Conservation (phyloP, 768 basidiomycete species). For the Rhodotorula kratochvilovae region DNA sequence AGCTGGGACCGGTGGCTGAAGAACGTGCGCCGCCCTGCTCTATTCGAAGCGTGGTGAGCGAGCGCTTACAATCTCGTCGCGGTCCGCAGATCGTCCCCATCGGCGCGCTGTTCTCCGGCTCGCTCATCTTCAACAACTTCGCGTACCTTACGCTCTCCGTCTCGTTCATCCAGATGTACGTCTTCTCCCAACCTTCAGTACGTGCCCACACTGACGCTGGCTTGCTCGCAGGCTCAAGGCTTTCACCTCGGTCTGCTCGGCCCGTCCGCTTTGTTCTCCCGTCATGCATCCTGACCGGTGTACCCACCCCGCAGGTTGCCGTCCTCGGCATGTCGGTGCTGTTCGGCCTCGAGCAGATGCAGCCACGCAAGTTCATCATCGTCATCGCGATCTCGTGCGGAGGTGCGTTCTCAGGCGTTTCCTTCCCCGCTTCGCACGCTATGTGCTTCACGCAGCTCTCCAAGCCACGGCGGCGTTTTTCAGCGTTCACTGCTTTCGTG, state of each 20-base stretch:
- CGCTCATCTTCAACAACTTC: constrained; percentile 83
- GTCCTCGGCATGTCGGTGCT: constrained; percentile 73
- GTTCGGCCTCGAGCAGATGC: constrained; percentile 82
- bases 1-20: constrained; percentile 57
- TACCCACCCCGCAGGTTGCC: constrained; percentile 17
- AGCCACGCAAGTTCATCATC: constrained; percentile 70
- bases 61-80: not conserved
- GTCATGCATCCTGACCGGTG: not conserved
- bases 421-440: not conserved
- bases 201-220: constrained; percentile 25
- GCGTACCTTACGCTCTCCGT: constrained; percentile 88
- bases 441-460: constrained; percentile 6
- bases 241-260: constrained; percentile 69
- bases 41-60: not conserved
- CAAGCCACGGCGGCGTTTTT: not conserved
- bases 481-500: too few species aligned
- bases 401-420: constrained; percentile 43
- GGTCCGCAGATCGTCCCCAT: constrained; percentile 81
- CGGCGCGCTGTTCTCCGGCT: constrained; percentile 85
- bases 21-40: not conserved
- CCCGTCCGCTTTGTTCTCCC: not conserved
- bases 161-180: constrained; percentile 86
- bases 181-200: constrained; percentile 54
- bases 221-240: constrained; percentile 56
- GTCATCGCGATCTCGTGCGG: constrained; percentile 86